Conservation (phyloP, 2,329 filamentous ascomycete species). For the Aspergillus pseudonomiae region DNA sequence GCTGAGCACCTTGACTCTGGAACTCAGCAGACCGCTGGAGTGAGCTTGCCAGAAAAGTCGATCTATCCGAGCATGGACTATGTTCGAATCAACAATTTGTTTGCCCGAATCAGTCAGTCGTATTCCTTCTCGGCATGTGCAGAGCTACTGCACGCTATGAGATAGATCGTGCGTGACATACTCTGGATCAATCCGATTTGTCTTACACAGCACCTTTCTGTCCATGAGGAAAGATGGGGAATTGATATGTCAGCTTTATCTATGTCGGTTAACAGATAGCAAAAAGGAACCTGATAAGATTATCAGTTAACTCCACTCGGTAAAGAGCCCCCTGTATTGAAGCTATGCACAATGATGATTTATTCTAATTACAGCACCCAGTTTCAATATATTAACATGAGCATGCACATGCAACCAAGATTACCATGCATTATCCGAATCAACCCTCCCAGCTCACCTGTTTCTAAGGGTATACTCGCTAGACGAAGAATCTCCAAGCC, state of each 20-base stretch:
- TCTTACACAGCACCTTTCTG: background rate
- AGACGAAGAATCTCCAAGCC: background rate
- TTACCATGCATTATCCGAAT: background rate
- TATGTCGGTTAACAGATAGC: too few relatives aligned
- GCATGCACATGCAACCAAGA: background rate
- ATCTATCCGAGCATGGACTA: background rate
- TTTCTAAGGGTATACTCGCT: constrained; percentile 2
- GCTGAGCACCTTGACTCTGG: background rate
- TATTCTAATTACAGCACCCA: background rate
- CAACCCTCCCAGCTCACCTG: background rate
- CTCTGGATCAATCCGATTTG: background rate
- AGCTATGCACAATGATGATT: background rate
- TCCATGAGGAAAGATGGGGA: background rate
- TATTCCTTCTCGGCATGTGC: background rate
- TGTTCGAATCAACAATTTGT: background rate
- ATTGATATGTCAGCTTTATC: background rate
- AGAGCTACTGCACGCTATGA: background rate
- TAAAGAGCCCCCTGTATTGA: background rate
- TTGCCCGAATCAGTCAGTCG: background rate
- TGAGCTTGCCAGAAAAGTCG: background rate
- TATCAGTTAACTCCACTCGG: background rate
- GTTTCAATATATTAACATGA: background rate
- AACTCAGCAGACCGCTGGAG: background rate
- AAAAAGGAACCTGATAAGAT: background rate
- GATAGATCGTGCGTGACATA: background rate